A percentile compares a stretch with the other conserved stretches of the same genome.
Conservation (phyloP, 768 basidiomycete species). For the Podaxis sp. region DNA sequence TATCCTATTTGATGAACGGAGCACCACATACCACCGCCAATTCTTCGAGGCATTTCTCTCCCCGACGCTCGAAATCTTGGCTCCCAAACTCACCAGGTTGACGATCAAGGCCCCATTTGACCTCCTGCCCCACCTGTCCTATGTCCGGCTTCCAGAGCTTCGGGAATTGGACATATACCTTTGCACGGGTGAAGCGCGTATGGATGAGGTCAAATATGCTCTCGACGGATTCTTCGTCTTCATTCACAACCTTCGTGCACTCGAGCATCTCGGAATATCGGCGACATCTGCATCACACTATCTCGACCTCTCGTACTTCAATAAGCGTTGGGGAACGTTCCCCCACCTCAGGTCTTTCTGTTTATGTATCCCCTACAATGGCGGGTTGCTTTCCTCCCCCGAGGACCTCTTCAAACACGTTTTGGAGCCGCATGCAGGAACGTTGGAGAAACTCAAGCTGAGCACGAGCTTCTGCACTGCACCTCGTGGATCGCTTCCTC, state of each 20-base stretch:
- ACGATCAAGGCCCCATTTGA: constrained; percentile 35
- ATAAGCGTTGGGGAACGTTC: constrained; percentile 31
- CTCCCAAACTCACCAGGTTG: constrained; percentile 27
- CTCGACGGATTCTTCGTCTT: constrained; percentile 42
- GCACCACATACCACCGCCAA: constrained; percentile 27
- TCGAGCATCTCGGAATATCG: constrained; percentile 31
- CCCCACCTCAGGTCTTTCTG: constrained; percentile 33
- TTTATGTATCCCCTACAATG: constrained; percentile 42
- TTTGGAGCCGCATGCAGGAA: constrained; percentile 24
- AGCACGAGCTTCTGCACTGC: constrained; percentile 25
- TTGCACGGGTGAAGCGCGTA: constrained; percentile 25
- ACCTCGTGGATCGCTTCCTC: constrained; percentile 17
- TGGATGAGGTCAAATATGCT: constrained; percentile 25
- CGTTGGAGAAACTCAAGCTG: constrained; percentile 32
- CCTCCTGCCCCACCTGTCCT: constrained; percentile 28
- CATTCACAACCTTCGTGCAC: constrained; percentile 34
- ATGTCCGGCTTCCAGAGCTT: constrained; percentile 29
- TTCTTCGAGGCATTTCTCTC: constrained; percentile 33
- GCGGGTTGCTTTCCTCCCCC: constrained; percentile 33
- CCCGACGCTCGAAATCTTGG: constrained; percentile 29
- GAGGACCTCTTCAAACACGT: constrained; percentile 30
- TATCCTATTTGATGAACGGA: constrained; percentile 34
- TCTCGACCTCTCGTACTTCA: constrained; percentile 36
- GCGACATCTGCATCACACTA: constrained; percentile 31
- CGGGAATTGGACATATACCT: constrained; percentile 31